Evolutionary conservation across 2,329 filamentous ascomycete genomes (phyloP).

Genomic region (Alternaria brassicae): DNA sequence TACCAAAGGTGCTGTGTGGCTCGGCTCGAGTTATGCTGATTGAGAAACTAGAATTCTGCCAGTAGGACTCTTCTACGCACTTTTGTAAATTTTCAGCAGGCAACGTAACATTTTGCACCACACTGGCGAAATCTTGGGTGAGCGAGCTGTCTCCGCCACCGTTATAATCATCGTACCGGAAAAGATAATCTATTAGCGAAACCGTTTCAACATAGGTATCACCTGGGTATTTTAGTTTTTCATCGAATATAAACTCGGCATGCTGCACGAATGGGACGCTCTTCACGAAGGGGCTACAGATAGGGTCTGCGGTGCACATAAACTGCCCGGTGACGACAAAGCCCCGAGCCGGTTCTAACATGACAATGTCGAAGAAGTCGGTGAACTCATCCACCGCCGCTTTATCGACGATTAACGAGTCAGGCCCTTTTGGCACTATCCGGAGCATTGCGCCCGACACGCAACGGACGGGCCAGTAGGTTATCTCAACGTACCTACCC

Average conservation of each 20-base stretch:
- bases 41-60: neutral
- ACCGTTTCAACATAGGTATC: neutral
- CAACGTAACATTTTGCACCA: neutral
- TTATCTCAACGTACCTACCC: neutral
- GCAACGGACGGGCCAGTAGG: constrained; percentile 3
- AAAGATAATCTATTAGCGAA: neutral
- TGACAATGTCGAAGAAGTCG: constrained; percentile 1
- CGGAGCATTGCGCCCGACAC: neutral
- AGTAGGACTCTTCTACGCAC: neutral
- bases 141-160: neutral
- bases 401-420: neutral
- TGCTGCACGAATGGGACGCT: neutral
- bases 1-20: neutral
- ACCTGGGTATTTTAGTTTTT: neutral
- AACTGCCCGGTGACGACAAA: constrained; percentile 1
- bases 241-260: neutral
- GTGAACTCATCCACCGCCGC: neutral
- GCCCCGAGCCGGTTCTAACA: neutral
- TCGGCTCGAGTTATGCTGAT: neutral
- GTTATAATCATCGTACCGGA: neutral
- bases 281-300: neutral
- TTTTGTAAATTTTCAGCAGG: no score
- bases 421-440: neutral
- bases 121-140: neutral
- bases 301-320: neutral